Evolutionary conservation across 2,329 filamentous ascomycete species (phyloP), one percentile per base, ranked within the genome.

Genomic region (Plenodomus biglobosus): DNA sequence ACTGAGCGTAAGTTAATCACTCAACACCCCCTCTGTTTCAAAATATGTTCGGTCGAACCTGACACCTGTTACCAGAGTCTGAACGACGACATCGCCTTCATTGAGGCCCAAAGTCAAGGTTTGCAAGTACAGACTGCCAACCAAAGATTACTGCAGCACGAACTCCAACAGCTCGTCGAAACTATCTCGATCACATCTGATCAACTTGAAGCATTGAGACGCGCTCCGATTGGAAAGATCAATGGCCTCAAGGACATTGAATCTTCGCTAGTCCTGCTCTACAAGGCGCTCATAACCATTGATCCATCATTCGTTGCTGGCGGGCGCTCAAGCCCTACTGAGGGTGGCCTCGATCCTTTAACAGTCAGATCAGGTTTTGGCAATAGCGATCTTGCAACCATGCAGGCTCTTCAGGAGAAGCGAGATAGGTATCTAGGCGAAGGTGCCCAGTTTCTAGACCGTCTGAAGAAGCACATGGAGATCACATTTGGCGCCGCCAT

Each of bases 121-220:
- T 77, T 99, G 39, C 94, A 99, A 65, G 92, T 99, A 6, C 94
- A 97, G 73, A 92, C 92, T 17, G 90, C 94, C 35, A 99, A 99
- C 63, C 94, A 99, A 70, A 96, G 96, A 70, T 81, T 96, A 21
- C 80, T 99, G 39, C 90, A 92, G 70, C 89, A 86, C 54, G 94
- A 99, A 71, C 80, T 99, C 1, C 85, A 95, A 68, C 88, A 86
- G 27, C 78, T 97, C n/a, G 80, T 99, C 19, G 86, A 92, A 58
- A 96, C 90, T 0, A 92, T 95, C 46, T 92, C 91, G 10, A 95
- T 97, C 48, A 91, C 90, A 3, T 77, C 82, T 1, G 77, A 83
- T 35, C 86, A 92, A 53, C 80, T 99, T 15, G 84, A 86, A 43
- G 84, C 89, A 6, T 78, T 99, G 18, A 83, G 84, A 58, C 76